Evolutionary conservation across 768 basidiomycete species (phyloP).

Genomic region (Tylopilus plumbeoviolaceoides): DNA sequence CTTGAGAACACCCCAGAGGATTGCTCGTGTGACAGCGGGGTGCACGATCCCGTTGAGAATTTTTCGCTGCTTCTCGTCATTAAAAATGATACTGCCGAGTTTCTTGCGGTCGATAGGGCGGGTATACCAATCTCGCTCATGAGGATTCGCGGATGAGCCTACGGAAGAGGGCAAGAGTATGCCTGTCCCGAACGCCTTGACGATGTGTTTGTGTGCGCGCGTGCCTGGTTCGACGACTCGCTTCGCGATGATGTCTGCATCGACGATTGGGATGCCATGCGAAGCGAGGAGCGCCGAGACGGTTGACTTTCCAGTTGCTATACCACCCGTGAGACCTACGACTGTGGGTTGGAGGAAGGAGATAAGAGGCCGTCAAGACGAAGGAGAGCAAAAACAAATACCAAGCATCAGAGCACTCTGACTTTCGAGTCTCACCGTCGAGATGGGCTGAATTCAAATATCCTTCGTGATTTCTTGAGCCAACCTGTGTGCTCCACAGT

Average conservation of each 20-base stretch:
- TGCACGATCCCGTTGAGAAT: constrained; percentile 84
- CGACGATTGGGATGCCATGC: constrained; percentile 76
- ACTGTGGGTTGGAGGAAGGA: constrained; percentile 42
- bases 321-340: constrained; percentile 92
- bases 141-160: neutral
- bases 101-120: constrained; percentile 79
- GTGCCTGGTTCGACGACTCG: constrained; percentile 84
- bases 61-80: constrained; percentile 64
- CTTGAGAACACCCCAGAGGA: constrained; percentile 62
- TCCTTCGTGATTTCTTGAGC: no score
- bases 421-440: neutral
- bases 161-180: constrained; percentile 44
- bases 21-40: constrained; percentile 80
- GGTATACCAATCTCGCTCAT: constrained; percentile 31
- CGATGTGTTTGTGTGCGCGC: constrained; percentile 62
- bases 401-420: constrained; percentile 13
- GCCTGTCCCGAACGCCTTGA: constrained; percentile 62
- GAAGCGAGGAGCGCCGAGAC: constrained; percentile 71
- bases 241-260: constrained; percentile 88
- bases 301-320: constrained; percentile 95
- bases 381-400: constrained; percentile 1
- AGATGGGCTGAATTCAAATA: neutral
- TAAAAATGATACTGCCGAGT: constrained; percentile 83
- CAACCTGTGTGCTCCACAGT: no score
- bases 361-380: neutral